Base-by-base conservation (phyloP, 2,329 filamentous ascomycete genomes). In the Paraphaeosphaeria sporulosa region DNA sequence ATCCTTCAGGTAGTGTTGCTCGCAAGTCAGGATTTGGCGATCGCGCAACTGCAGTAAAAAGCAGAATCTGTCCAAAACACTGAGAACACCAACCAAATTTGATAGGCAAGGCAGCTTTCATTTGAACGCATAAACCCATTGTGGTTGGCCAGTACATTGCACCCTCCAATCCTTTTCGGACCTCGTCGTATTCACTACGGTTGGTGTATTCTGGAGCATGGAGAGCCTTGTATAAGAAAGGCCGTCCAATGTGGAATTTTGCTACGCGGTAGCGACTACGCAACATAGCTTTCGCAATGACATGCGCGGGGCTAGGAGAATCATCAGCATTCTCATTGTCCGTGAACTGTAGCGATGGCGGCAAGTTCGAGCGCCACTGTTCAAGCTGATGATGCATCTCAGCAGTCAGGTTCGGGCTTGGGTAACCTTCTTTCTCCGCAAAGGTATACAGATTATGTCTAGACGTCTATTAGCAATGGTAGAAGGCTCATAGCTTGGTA, bases 331-430 rank as follows among this genome's bases (percentile, higher is more conserved):
- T 69, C 50, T 76, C 73, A 34, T 71, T 55, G 36, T 82, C 78
- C 15, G 76, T 70, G 62, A 84, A 84, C 58, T 83, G 81, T 19
- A 85, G 77, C 8, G 79, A 72, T 17, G 78, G 63, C 10, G 84
- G 84, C 15, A 86, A 80, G 56, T 85, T 84, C 5, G 70, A 75
- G 27, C 83, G 82, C 84, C 84, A 86, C 68, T 85, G 83, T 66
- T 85, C 83, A 19, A 86, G 79, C 70, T 86, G 84, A 68, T 85
- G 83, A 52, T 82, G 79, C 60, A 86, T 80, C 68, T 86, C 84
- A 34, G 79, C 74, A 23, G 82, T 84, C 53, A 86, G 75, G 8
- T 79, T 79, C 15, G 82, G 79, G 7, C 80, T 80, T 3, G 83
- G 83, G 64, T 70, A 71, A 2, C 65, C 65, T 27, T 75, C 72